Percentiles rank a stretch among this genome's conserved stretches.
Evolutionary conservation across 768 basidiomycete species (phyloP).

Genomic region (Termitomyces sp.): DNA sequence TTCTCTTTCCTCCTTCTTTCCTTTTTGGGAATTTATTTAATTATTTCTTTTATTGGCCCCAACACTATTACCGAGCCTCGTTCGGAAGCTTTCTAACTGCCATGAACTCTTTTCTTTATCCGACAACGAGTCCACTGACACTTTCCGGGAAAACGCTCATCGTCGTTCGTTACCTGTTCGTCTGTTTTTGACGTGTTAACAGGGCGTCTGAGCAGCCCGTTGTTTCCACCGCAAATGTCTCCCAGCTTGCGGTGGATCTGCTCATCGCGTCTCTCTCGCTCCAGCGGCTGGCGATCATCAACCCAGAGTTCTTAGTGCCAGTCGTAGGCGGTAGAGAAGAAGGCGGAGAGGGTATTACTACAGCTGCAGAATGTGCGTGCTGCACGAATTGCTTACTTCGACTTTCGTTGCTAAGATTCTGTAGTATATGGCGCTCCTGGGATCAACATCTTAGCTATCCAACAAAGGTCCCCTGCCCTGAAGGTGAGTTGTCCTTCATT

Average conservation of each 20-base stretch:
- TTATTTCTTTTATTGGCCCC: too few relatives aligned
- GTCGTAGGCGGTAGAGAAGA: slow-evolving; percentile 74
- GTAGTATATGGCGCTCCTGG: slow-evolving; percentile 64
- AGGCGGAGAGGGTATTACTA: slow-evolving; percentile 58
- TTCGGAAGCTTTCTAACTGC: not conserved
- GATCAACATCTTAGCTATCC: slow-evolving; percentile 57
- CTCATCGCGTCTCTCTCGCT: slow-evolving; percentile 67
- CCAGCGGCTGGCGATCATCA: slow-evolving; percentile 58
- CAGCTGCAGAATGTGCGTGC: slow-evolving; percentile 71
- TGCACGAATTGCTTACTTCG: not conserved
- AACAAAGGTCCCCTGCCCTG: slow-evolving; percentile 77
- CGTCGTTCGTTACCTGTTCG: slow-evolving; percentile 34
- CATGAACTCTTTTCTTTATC: slow-evolving; percentile 21
- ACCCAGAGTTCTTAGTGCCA: slow-evolving; percentile 63
- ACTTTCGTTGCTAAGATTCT: slow-evolving; percentile 4
- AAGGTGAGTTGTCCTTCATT: slow-evolving; percentile 46
- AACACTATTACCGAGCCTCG: too few relatives aligned
- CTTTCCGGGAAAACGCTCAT: slow-evolving; percentile 42
- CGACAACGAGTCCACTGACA: slow-evolving; percentile 21
- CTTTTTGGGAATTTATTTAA: too few relatives aligned
- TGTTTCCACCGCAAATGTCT: slow-evolving; percentile 78
- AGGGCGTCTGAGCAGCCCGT: slow-evolving; percentile 45
- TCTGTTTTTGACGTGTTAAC: slow-evolving; percentile 9
- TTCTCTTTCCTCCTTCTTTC: too few relatives aligned
- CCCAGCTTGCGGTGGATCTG: slow-evolving; percentile 77